Evolutionary conservation across 805 yeast species (phyloP).

Genomic region (Zygosaccharomyces bailii): DNA sequence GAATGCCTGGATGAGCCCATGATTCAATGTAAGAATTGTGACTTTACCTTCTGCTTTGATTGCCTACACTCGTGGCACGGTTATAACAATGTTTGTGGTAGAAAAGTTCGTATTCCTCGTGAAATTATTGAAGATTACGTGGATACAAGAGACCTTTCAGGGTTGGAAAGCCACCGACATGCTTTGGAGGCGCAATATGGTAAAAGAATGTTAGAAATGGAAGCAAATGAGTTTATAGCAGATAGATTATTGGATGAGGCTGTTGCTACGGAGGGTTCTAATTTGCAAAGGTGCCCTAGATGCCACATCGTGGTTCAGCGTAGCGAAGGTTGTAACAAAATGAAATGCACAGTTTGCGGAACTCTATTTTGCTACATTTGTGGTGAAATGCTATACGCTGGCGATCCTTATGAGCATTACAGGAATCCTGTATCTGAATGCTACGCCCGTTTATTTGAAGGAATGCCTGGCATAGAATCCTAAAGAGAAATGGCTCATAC

Average conservation of each 20-base stretch:
- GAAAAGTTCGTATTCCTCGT: constrained; percentile 30
- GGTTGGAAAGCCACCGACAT: constrained; percentile 35
- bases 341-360: constrained; percentile 51
- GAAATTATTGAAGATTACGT: constrained; percentile 39
- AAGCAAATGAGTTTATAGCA: constrained; percentile 45
- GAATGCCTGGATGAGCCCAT: constrained; percentile 45
- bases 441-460: constrained; percentile 51
- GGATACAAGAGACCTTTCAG: constrained; percentile 27
- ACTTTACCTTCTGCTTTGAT: constrained; percentile 51
- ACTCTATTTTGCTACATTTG: constrained; percentile 54
- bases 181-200: constrained; percentile 46
- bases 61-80: constrained; percentile 66
- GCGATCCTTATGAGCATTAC: constrained; percentile 53
- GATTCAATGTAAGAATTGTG: constrained; percentile 48
- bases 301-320: constrained; percentile 50
- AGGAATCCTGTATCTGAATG: constrained; percentile 43
- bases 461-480: constrained; percentile 40
- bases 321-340: constrained; percentile 62
- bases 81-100: constrained; percentile 44
- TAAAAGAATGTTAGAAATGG: constrained; percentile 39
- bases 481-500: no score
- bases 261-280: constrained; percentile 41
- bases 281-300: constrained; percentile 49
- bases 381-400: constrained; percentile 39
- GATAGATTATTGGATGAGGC: constrained; percentile 47